These are phyloP conservation scores for Aspergillus ostianus DNA, from an alignment of 495 filamentous ascomycete genomes.

Conservation along the genomic window DNA sequence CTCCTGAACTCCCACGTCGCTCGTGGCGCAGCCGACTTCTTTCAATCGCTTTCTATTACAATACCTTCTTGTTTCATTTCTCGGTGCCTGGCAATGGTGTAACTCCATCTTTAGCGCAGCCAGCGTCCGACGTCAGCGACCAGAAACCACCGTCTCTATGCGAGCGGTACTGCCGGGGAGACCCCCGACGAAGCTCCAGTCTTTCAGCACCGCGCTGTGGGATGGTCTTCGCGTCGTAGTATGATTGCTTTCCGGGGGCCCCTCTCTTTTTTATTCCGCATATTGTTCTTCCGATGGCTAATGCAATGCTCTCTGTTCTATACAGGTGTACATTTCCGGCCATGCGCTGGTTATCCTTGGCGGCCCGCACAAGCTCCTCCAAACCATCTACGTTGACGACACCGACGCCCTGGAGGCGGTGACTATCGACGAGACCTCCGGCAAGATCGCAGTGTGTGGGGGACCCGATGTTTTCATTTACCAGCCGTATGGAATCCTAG, in stretches of 20 bases:
- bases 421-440: slow-evolving; percentile 73
- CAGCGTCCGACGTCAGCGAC: slow-evolving; percentile 24
- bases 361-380: slow-evolving; percentile 70
- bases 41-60: slow-evolving; percentile 3
- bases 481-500: slow-evolving; percentile 67
- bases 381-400: slow-evolving; percentile 89
- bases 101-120: slow-evolving; percentile 28
- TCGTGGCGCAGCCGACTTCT: slow-evolving; percentile 7
- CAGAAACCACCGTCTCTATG: slow-evolving; percentile 48
- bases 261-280: neutral
- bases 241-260: slow-evolving; percentile 23
- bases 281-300: slow-evolving; percentile 5
- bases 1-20: slow-evolving; percentile 13
- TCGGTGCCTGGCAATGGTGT: slow-evolving; percentile 39
- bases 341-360: slow-evolving; percentile 80
- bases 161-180: slow-evolving; percentile 85
- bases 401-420: slow-evolving; percentile 67
- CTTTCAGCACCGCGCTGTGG: slow-evolving; percentile 84
- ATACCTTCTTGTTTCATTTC: neutral
- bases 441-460: slow-evolving; percentile 78
- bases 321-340: slow-evolving; percentile 84
- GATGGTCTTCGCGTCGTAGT: slow-evolving; percentile 77
- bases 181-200: slow-evolving; percentile 86
- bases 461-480: slow-evolving; percentile 70
- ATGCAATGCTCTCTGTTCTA: slow-evolving; percentile 6